Evolutionary conservation across 345 rosid species (phyloP).

Genomic region (Raphanus raphanistrum): DNA sequence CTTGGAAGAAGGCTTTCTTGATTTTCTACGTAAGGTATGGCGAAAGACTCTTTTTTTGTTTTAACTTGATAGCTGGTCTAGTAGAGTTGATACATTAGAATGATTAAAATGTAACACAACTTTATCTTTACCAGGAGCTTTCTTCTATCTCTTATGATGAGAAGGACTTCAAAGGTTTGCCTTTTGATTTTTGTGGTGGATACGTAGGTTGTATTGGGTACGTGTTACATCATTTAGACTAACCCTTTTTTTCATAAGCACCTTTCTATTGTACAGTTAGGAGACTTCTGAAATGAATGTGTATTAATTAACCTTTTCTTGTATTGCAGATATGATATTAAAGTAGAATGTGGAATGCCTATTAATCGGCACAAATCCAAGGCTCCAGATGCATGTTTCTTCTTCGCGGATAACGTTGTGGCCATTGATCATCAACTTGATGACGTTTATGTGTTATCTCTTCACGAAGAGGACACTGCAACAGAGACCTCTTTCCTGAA

Average conservation of each 20-base stretch:
- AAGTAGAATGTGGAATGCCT: constrained; percentile 81
- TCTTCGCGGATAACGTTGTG: constrained; percentile 76
- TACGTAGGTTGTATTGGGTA: constrained; percentile 93
- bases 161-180: constrained; percentile 76
- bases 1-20: constrained; percentile 74
- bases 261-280: neutral
- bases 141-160: constrained; percentile 58
- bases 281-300: neutral
- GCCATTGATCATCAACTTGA: constrained; percentile 71
- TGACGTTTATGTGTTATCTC: constrained; percentile 70
- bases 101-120: neutral
- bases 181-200: constrained; percentile 93
- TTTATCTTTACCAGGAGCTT: constrained; percentile 61
- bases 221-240: constrained; percentile 32
- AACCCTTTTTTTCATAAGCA: neutral
- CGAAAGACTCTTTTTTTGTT: neutral
- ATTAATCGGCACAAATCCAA: constrained; percentile 70
- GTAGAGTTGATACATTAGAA: neutral
- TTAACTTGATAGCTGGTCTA: neutral
- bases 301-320: constrained; percentile 9
- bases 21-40: constrained; percentile 70
- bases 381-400: constrained; percentile 92
- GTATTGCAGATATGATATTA: constrained; percentile 72
- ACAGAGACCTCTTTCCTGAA: constrained; percentile 59
- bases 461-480: constrained; percentile 49